Base-by-base conservation (phyloP, 2,329 filamentous ascomycete genomes). In the Dothiorella sarmentorum region DNA sequence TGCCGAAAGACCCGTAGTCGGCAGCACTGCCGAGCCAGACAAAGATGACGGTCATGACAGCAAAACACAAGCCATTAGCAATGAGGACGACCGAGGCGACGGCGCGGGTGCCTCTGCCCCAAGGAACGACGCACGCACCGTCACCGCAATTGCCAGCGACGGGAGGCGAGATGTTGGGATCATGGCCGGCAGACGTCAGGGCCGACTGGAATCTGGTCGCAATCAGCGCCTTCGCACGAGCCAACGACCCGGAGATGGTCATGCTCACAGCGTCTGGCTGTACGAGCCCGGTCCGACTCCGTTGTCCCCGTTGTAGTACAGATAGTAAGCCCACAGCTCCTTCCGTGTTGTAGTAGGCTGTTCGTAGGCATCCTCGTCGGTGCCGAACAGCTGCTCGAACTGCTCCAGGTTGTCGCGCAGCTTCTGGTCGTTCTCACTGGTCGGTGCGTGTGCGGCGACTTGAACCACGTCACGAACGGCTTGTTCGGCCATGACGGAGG, bases 241-340 rank as follows among this genome's bases (percentile, higher is more conserved):
- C 0, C 0, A 0, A 3, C 15, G 13, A 42, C 17, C 26, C 18
- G 18, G 26, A 9, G 24, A 20, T 2, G 29, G 51, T 26, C 26
- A 56, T 2, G 29, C 58, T 26, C 26, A 56, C 58, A 60, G 51
- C 5, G 52, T 43, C 29, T 56, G 51, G 24, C 58, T 56, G 43
- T 60, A 56, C 11, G 51, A 33, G 22, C 40, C 35, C n/a, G 51
- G 58, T 2, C 58, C 51, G 5, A 78, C 64, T 5, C 85, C 85
- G 68, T 88, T 88, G 67, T 86, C 83, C 45, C 85, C 85, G 53
- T 87, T 80, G 67, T 88, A 88, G 70, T 87, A 87, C 61, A 74
- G 70, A 68, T 83, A 83, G 67, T 82, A 83, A 40, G 79, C 74
- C 80, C 80, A 85, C 7, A 84, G 80, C 66, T 85, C 83, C 67